phyloP scores from a whole-genome alignment of 2,329 filamentous ascomycete genomes.

The Lecanoromycetidae sp. region DNA sequence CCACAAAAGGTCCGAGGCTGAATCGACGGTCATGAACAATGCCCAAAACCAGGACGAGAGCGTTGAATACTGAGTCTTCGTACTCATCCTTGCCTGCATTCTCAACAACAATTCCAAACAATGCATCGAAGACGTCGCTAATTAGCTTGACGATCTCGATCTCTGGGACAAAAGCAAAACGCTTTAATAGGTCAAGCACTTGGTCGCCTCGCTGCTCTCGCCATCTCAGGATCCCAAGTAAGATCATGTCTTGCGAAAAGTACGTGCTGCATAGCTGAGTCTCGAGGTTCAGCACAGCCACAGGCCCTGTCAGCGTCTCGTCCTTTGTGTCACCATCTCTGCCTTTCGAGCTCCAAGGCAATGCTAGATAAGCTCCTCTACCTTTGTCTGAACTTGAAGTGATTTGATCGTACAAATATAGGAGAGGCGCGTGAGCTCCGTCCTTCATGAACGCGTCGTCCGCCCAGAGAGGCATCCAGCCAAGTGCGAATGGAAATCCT shows the following conservation, averaged over 20 bases:
- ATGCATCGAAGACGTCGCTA: slow-evolving; percentile 73
- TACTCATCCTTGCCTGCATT: slow-evolving; percentile 84
- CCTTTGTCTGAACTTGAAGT: slow-evolving; percentile 61
- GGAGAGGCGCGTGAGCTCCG: slow-evolving; percentile 63
- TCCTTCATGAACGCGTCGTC: slow-evolving; percentile 81
- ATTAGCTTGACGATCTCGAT: slow-evolving; percentile 95
- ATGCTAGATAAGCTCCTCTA: slow-evolving; percentile 72
- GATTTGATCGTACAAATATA: slow-evolving; percentile 87
- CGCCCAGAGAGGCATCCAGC: slow-evolving; percentile 90
- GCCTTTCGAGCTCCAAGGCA: slow-evolving; percentile 64
- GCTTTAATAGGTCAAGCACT: slow-evolving; percentile 61
- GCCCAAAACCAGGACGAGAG: slow-evolving; percentile 75
- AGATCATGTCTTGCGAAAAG: slow-evolving; percentile 81
- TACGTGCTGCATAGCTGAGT: slow-evolving; percentile 90
- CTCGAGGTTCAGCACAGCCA: slow-evolving; percentile 65
- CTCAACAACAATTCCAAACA: slow-evolving; percentile 85
- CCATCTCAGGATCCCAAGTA: slow-evolving; percentile 79
- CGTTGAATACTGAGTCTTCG: slow-evolving; percentile 84
- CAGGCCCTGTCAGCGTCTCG: slow-evolving; percentile 59
- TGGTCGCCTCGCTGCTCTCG: slow-evolving; percentile 61
- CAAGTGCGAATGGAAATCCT: slow-evolving; percentile 77
- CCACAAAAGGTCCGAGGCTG: slow-evolving; percentile 79
- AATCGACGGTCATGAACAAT: slow-evolving; percentile 93
- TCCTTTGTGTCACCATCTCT: slow-evolving; percentile 59
- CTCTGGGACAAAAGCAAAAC: slow-evolving; percentile 85